phyloP scores from a whole-genome alignment of 768 basidiomycete species.

The Calocera cornea region DNA sequence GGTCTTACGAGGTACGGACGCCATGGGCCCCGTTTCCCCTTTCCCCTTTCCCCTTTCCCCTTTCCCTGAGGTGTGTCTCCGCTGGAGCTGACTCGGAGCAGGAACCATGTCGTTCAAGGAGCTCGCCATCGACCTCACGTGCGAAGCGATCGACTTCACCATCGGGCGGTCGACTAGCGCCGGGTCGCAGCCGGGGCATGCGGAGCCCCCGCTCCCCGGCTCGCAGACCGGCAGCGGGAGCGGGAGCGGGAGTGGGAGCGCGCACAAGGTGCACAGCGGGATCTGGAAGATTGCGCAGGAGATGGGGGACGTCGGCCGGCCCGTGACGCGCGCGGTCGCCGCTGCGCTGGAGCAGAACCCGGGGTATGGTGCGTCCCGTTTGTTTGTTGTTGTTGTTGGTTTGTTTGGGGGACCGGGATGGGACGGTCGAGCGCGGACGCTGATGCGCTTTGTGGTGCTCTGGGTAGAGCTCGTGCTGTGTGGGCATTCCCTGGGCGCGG shows the following conservation, averaged over 20 bases:
- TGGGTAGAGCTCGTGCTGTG: conserved; percentile 60
- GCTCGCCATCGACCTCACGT: conserved; percentile 72
- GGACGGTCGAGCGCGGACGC: no score
- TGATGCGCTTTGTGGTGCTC: no score
- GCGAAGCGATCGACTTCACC: conserved; percentile 42
- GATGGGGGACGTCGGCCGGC: conserved; percentile 65
- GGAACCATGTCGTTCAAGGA: conserved; percentile 82
- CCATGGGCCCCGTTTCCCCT: no score
- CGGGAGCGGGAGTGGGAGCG: no score
- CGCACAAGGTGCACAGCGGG: conserved; percentile 62
- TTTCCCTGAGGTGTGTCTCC: not conserved
- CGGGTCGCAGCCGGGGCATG: not conserved
- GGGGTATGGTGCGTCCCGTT: conserved; percentile 54
- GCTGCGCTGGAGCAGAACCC: conserved; percentile 55
- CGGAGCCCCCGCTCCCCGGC: no score
- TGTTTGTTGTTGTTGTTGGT: no score
- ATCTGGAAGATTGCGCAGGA: conserved; percentile 66
- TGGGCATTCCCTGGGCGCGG: conserved; percentile 75
- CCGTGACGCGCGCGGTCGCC: conserved; percentile 60
- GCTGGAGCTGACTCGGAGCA: conserved; percentile 16
- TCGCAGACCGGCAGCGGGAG: no score
- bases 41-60: no score
- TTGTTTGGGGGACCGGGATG: no score
- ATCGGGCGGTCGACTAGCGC: conserved; percentile 23
- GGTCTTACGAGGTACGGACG: conserved; percentile 44